These are phyloP conservation scores for Pyricularia pennisetigena DNA, from an alignment of 2,329 filamentous ascomycete genomes.

Conservation along the genomic window DNA sequence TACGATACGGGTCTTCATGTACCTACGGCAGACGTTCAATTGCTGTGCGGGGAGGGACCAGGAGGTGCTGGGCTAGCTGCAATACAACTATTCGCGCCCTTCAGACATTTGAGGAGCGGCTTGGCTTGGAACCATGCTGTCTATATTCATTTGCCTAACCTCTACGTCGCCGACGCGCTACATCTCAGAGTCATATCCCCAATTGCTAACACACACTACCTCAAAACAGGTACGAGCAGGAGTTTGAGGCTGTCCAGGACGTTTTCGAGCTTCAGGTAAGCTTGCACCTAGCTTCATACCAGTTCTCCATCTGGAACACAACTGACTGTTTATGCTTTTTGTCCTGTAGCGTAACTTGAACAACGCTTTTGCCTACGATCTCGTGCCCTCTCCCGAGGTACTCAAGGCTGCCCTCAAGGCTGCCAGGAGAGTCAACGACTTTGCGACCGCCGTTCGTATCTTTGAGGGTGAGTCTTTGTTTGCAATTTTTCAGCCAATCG, in stretches of 20 bases:
- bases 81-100: background rate
- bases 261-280: conserved; percentile 98
- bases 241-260: conserved; percentile 95
- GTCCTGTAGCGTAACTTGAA: conserved; percentile 71
- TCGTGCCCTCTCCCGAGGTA: conserved; percentile 89
- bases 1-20: conserved; percentile 30
- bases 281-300: conserved; percentile 8
- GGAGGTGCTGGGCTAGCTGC: background rate
- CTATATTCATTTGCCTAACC: background rate
- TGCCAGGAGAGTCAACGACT: conserved; percentile 95
- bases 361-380: conserved; percentile 99
- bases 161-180: background rate
- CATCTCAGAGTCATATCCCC: conserved; percentile 1
- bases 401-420: conserved; percentile 86
- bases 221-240: conserved; percentile 87
- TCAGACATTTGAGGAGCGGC: background rate
- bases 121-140: background rate
- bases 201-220: conserved; percentile 26
- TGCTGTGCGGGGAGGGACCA: background rate
- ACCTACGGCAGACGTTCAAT: background rate
- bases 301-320: background rate
- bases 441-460: conserved; percentile 92
- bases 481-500: background rate
- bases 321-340: conserved; percentile 3
- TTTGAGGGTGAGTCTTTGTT: conserved; percentile 71